Conservation (phyloP, 2,329 filamentous ascomycete species). For the Ciborinia camelliae region DNA sequence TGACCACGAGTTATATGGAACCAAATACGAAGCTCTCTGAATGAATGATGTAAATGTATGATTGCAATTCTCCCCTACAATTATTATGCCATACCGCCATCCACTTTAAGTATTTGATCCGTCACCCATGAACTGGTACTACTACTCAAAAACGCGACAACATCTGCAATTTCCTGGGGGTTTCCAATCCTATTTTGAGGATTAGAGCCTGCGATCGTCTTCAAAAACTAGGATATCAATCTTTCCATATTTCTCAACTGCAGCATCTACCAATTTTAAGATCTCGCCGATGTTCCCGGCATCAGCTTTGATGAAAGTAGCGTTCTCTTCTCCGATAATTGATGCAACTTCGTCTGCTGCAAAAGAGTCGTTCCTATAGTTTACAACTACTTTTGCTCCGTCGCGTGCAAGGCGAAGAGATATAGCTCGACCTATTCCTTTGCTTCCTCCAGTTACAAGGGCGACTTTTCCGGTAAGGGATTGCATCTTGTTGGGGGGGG, state of each 20-base stretch:
- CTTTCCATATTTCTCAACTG: slow-evolving; percentile 49
- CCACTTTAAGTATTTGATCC: slow-evolving; percentile 31
- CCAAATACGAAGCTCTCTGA: neutral
- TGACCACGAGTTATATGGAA: neutral
- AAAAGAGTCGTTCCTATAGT: slow-evolving; percentile 49
- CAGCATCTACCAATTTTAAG: slow-evolving; percentile 47
- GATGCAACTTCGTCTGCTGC: slow-evolving; percentile 49
- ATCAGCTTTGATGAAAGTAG: slow-evolving; percentile 55
- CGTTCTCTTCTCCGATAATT: slow-evolving; percentile 46
- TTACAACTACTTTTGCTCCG: slow-evolving; percentile 56
- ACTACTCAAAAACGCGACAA: slow-evolving; percentile 41
- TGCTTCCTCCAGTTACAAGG: slow-evolving; percentile 44
- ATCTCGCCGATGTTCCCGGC: slow-evolving; percentile 46
- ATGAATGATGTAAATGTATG: neutral
- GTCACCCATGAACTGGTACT: slow-evolving; percentile 28
- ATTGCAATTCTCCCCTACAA: neutral
- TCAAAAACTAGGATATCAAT: slow-evolving; percentile 56
- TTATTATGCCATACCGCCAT: slow-evolving; percentile 34
- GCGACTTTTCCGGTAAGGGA: slow-evolving; percentile 34
- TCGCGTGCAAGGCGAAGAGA: slow-evolving; percentile 54
- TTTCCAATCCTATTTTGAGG: slow-evolving; percentile 46
- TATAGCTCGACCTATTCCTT: slow-evolving; percentile 58
- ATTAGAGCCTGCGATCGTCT: slow-evolving; percentile 41
- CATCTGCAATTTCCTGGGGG: slow-evolving; percentile 48
- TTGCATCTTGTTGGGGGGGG: slow-evolving; percentile 20